A percentile compares a stretch with the other conserved stretches of the same genome.
Conservation (phyloP, 2,329 filamentous ascomycete species). For the Domatiomyces globalis region DNA sequence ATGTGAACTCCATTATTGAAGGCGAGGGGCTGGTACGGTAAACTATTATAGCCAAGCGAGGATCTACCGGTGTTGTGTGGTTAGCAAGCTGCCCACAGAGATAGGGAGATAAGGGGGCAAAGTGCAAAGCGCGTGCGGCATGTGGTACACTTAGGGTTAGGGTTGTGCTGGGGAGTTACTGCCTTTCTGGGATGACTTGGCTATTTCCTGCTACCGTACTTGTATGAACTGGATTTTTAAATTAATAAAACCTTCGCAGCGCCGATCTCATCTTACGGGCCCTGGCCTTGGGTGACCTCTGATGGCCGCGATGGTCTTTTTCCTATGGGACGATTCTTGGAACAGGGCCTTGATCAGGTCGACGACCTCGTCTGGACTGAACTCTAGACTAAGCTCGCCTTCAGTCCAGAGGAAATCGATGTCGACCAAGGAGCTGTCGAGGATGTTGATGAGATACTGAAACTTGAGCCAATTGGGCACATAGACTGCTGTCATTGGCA, state of each 20-base stretch:
- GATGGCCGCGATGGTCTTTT: slow-evolving; percentile 45
- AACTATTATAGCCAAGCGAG: not conserved
- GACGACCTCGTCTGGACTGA: slow-evolving; percentile 46
- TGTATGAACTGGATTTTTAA: too few species aligned
- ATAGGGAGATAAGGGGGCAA: not conserved
- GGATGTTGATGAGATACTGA: slow-evolving; percentile 48
- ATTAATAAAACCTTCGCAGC: too few species aligned
- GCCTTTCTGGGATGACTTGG: too few species aligned
- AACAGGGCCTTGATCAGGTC: slow-evolving; percentile 52
- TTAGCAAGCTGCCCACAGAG: not conserved
- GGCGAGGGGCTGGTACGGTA: not conserved
- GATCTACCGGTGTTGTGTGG: too few species aligned
- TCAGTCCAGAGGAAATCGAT: slow-evolving; percentile 53
- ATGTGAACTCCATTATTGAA: not conserved
- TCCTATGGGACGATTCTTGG: slow-evolving; percentile 46
- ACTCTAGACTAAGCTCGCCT: slow-evolving; percentile 49
- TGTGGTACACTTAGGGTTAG: not conserved
- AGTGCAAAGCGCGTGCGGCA: too few species aligned
- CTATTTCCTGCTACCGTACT: not conserved
- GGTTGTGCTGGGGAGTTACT: not conserved
- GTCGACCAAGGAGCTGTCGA: slow-evolving; percentile 49
- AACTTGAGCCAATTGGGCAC: slow-evolving; percentile 51
- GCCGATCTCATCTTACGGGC: not conserved
- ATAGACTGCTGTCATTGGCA: slow-evolving; percentile 47
- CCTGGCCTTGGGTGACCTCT: not conserved